These are phyloP conservation scores for Xylaria castorea DNA, from an alignment of 495 filamentous ascomycete species.

Conservation along the genomic window DNA sequence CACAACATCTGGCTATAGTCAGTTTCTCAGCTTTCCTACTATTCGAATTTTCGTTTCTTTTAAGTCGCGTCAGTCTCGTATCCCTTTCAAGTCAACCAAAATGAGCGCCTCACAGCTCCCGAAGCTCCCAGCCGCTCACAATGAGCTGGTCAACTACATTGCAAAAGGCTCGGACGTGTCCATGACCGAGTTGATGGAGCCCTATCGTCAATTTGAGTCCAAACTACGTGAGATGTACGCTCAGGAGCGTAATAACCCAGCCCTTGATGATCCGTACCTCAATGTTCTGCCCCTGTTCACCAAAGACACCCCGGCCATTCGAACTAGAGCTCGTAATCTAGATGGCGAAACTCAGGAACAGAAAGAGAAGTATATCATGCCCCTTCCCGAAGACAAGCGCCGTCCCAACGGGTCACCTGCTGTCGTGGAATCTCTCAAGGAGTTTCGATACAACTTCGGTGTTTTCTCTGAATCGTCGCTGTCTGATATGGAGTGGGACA, in stretches of 20 bases:
- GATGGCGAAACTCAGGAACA: constrained; percentile 63
- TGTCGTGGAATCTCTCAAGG: constrained; percentile 65
- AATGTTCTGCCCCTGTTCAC: constrained; percentile 76
- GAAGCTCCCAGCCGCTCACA: constrained; percentile 50
- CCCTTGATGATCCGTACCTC: constrained; percentile 63
- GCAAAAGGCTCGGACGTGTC: constrained; percentile 57
- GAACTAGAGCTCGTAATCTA: constrained; percentile 68
- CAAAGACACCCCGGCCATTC: constrained; percentile 60
- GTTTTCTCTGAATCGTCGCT: constrained; percentile 75
- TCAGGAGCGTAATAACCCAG: constrained; percentile 66
- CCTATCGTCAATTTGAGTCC: constrained; percentile 73
- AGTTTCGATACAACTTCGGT: constrained; percentile 78
- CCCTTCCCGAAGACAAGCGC: constrained; percentile 64
- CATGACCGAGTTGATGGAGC: constrained; percentile 65
- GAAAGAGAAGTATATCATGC: constrained; percentile 73
- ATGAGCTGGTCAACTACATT: constrained; percentile 54
- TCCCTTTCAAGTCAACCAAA: constrained; percentile 9
- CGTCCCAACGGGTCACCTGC: constrained; percentile 67
- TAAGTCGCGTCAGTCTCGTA: neutral
- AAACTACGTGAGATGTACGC: constrained; percentile 73
- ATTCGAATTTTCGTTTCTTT: neutral
- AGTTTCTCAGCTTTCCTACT: neutral
- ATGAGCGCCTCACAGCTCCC: constrained; percentile 51
- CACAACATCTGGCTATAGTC: neutral
- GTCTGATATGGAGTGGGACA: constrained; percentile 74